Percentiles rank a stretch among this genome's conserved stretches.
Conservation (phyloP, 2,329 filamentous ascomycete species). For the Trichoderma guizhouense region DNA sequence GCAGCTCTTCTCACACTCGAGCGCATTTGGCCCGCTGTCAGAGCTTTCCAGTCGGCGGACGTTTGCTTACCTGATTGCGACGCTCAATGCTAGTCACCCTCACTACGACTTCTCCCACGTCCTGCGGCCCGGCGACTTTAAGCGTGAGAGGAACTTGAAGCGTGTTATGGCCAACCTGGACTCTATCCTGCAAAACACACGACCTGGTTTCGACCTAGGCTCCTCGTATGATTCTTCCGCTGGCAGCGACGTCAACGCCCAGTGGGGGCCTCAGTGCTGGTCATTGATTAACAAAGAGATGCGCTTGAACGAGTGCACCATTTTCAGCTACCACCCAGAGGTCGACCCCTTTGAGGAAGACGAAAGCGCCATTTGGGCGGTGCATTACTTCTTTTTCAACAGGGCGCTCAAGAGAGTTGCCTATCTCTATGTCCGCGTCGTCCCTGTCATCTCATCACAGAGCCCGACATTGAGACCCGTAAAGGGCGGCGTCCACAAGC, state of each 20-base stretch:
- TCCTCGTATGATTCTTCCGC: constrained; percentile 42
- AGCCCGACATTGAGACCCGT: constrained; percentile 48
- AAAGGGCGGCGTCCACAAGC: constrained; percentile 29
- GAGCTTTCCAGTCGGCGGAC: constrained; percentile 85
- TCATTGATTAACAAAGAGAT: constrained; percentile 90
- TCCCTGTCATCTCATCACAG: constrained; percentile 68
- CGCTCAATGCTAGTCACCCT: constrained; percentile 85
- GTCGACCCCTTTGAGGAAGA: constrained; percentile 90
- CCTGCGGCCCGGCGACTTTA: constrained; percentile 84
- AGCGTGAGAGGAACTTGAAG: constrained; percentile 74
- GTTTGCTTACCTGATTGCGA: constrained; percentile 94
- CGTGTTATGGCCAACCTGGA: constrained; percentile 85
- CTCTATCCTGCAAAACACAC: constrained; percentile 80
- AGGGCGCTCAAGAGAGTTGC: constrained; percentile 86
- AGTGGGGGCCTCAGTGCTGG: constrained; percentile 92
- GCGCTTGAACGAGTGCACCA: constrained; percentile 80
- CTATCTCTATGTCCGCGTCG: constrained; percentile 88
- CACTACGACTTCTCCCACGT: constrained; percentile 96
- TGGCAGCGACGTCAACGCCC: constrained; percentile 50
- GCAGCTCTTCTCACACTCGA: constrained; percentile 69
- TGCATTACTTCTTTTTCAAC: constrained; percentile 98
- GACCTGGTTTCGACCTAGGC: constrained; percentile 55
- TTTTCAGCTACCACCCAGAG: constrained; percentile 85
- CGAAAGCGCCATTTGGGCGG: constrained; percentile 89
- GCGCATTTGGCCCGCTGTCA: constrained; percentile 86